Base-by-base conservation (phyloP, 768 basidiomycete genomes). In the Jaapia argillacea region DNA sequence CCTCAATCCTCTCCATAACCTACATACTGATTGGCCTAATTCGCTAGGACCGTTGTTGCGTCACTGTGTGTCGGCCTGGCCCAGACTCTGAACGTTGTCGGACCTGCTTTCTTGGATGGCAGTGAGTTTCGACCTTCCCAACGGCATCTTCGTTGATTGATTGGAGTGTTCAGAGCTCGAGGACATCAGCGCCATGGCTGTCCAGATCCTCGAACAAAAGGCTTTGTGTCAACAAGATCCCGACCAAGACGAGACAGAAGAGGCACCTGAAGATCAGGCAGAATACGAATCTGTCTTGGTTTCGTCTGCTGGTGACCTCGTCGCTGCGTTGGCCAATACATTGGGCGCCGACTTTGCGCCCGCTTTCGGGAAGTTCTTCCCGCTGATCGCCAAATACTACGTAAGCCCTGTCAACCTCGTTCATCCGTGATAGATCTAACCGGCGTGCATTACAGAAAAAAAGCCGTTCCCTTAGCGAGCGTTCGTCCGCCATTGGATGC, bases 241-340 rank as follows among this genome's bases (percentile, higher is more conserved):
- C 38, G 92, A 94, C 57, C 85, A 87, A 50, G 91, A 91, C 51
- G 88, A 90, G 50, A 74, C 74, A 3, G 86, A 86, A 21, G 87
- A 88, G 53, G 84, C 82, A 21, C 83, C 81, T 5, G 87, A 89
- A 58, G 88, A 89, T 49, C 83, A 85, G 55, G 92, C 93, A 1
- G 96, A 99, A 66, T 94, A 91, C 59, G 96, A 99, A 59, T 88
- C 93, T 3, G 87, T 96, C 43, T 74, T 99, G 45, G 86, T 98
- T 57, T 87, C 88, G 22, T 82, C 92, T 21, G 94, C 94, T 22
- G 85, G 85, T 33, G 96, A 99, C 58, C 82, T 99, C 43, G 92
- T 97, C 46, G 81, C 91, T 43, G 74, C 89, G 1, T 68, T 99
- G 49, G 89, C 93, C 24, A 79, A 75, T 46, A 85, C 79, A 5